Percentiles rank a stretch among this genome's conserved stretches.
Evolutionary conservation across 2,329 filamentous ascomycete genomes (phyloP).

Genomic region (Aureobasidium pullulans): DNA sequence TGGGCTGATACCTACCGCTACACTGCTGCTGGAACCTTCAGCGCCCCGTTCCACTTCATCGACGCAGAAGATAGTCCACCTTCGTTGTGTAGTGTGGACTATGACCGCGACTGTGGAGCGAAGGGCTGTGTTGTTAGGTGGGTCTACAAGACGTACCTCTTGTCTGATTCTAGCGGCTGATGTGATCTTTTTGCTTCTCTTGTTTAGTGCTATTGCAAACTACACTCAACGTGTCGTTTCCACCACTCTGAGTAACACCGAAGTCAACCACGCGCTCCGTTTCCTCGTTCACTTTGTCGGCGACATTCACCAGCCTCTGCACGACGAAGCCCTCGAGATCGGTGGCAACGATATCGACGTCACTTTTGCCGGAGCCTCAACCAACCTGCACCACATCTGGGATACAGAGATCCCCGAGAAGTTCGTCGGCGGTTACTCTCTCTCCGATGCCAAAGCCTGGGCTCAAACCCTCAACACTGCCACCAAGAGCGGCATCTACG

Average conservation of each 20-base stretch:
- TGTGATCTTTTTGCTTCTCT: too few relatives aligned
- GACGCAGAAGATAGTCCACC: slow-evolving; percentile 44
- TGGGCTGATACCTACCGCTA: slow-evolving; percentile 48
- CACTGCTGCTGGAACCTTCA: slow-evolving; percentile 41
- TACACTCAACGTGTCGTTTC: slow-evolving; percentile 37
- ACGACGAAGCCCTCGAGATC: slow-evolving; percentile 41
- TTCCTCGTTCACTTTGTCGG: slow-evolving; percentile 54
- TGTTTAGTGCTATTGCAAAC: slow-evolving; percentile 43
- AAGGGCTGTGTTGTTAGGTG: slow-evolving; percentile 41
- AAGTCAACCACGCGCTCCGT: slow-evolving; percentile 39
- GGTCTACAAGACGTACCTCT: neutral
- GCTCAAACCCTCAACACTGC: slow-evolving; percentile 29
- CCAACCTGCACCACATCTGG: slow-evolving; percentile 40
- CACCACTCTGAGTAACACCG: slow-evolving; percentile 22
- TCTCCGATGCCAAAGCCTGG: slow-evolving; percentile 33
- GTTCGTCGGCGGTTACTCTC: slow-evolving; percentile 31
- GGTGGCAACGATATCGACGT: slow-evolving; percentile 40
- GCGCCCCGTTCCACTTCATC: slow-evolving; percentile 43
- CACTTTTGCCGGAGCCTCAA: slow-evolving; percentile 33
- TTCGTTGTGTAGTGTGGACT: slow-evolving; percentile 40
- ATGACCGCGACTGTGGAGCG: slow-evolving; percentile 43
- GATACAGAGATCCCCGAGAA: slow-evolving; percentile 39
- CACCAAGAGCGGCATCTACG: slow-evolving; percentile 34
- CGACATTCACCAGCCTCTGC: slow-evolving; percentile 68
- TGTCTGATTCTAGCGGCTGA: too few relatives aligned